These are phyloP conservation scores for Geosmithia putterillii DNA, from an alignment of 2,329 filamentous ascomycete genomes.

Conservation along the genomic window DNA sequence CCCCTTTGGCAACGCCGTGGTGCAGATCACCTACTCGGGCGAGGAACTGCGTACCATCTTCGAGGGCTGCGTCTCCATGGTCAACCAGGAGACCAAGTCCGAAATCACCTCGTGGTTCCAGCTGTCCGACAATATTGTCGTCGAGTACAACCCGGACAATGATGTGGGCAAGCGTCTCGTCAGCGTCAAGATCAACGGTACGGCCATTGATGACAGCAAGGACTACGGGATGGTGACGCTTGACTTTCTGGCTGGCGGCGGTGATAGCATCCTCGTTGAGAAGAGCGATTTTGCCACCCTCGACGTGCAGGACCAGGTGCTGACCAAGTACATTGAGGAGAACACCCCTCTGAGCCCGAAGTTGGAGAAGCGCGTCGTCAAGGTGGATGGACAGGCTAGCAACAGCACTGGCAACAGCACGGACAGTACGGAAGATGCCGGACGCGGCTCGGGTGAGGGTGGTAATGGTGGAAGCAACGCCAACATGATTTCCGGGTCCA, in stretches of 20 bases:
- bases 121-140: conserved; percentile 40
- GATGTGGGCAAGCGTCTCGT: conserved; percentile 37
- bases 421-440: neutral
- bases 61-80: conserved; percentile 42
- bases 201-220: conserved; percentile 28
- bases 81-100: conserved; percentile 41
- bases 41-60: conserved; percentile 42
- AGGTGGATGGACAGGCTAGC: conserved; percentile 3
- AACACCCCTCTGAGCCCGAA: conserved; percentile 35
- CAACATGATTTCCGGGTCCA: conserved; percentile 1
- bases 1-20: conserved; percentile 53
- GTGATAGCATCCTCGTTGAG: conserved; percentile 46
- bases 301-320: conserved; percentile 41
- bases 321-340: conserved; percentile 34
- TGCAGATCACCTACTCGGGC: conserved; percentile 42
- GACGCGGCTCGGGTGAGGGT: neutral
- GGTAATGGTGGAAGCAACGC: neutral
- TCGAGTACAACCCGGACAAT: conserved; percentile 43
- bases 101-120: conserved; percentile 48
- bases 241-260: conserved; percentile 50
- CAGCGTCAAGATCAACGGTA: conserved; percentile 34
- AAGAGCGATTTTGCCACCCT: conserved; percentile 27
- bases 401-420: neutral
- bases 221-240: conserved; percentile 48
- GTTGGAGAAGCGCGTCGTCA: conserved; percentile 28